Evolutionary conservation across 805 yeast species (phyloP).

Genomic region (Cyberlindnera samutprakarnensis): DNA sequence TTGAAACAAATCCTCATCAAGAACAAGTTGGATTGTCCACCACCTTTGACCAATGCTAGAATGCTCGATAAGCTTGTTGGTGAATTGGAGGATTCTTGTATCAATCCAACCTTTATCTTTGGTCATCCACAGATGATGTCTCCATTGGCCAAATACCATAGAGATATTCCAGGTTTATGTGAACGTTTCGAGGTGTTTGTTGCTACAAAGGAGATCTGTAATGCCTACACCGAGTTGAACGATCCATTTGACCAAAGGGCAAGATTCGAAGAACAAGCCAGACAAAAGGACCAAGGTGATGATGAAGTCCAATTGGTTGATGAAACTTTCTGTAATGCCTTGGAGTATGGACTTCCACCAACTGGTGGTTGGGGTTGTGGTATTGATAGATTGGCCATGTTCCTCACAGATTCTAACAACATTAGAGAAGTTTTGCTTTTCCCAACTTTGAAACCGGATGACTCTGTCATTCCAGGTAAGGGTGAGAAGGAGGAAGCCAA

Average conservation of each 20-base stretch:
- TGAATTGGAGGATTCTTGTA: conserved; percentile 87
- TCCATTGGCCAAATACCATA: conserved; percentile 94
- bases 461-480: conserved; percentile 8
- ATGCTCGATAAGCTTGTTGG: conserved; percentile 98
- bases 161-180: conserved; percentile 89
- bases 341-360: conserved; percentile 98
- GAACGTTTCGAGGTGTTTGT: conserved; percentile 98
- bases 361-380: conserved; percentile 99
- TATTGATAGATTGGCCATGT: conserved; percentile 97
- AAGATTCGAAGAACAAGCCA: conserved; percentile 97
- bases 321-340: conserved; percentile 94
- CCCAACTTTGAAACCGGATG: conserved; percentile 98
- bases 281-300: conserved; percentile 98
- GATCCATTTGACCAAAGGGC: conserved; percentile 98
- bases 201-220: conserved; percentile 96
- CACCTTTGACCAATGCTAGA: conserved; percentile 94
- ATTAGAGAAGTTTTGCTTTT: conserved; percentile 95
- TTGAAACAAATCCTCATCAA: conserved; percentile 71
- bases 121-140: conserved; percentile 99
- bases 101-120: conserved; percentile 95
- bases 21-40: conserved; percentile 78
- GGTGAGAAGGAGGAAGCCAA: too few relatives aligned
- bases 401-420: conserved; percentile 91
- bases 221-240: conserved; percentile 97
- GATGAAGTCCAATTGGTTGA: conserved; percentile 97